Evolutionary conservation across 768 basidiomycete genomes (phyloP), one percentile per base, ranked within the genome.

Genomic region (Coprinopsis cinerea): DNA sequence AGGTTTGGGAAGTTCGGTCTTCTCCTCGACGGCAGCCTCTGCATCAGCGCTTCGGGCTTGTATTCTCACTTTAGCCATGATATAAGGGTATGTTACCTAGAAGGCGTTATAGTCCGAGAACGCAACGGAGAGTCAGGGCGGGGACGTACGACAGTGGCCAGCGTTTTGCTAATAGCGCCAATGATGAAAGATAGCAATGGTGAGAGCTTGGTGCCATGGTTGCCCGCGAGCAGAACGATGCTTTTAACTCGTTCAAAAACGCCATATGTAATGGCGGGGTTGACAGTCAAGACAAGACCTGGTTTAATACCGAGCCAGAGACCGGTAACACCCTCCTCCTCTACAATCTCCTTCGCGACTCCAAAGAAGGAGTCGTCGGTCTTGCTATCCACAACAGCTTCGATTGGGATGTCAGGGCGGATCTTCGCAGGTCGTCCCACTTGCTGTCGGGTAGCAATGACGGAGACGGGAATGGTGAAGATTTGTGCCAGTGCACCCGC

Each of bases 221-320:
- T 65, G 60, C 73, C 69, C 4, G 82, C 81, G 28, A 82, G 67
- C 18, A 92, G 66, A 27, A 91, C 64, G 2, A 88, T 54, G 37
- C 74, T 77, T 71, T 97, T 97, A 49, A 97, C 74, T 36, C 96
- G 80, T 69, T 98, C 95, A 62, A 90, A 98, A 34, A 85, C 75
- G 43, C 96, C 96, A 61, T 95, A 97, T 1, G 95, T 99, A 65
- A 99, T 97, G 20, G 95, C 92, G 3, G 96, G 95, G 66, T 98
- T 98, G 47, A 93, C 83, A 27, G 95, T 98, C 27, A 99, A 77
- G n/a, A 97, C 92, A 56, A 99, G 69, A 34, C 90, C 83, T 1
- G 96, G 94, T 63, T 85, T 89, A 53, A 97, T 71, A 5, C 96
- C 96, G 4, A 92, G 75, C 96, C 96, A 99, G 1, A 98, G 71